These are phyloP conservation scores for Capronia epimyces DNA, from an alignment of 2,329 filamentous ascomycete genomes.

Conservation along the genomic window DNA sequence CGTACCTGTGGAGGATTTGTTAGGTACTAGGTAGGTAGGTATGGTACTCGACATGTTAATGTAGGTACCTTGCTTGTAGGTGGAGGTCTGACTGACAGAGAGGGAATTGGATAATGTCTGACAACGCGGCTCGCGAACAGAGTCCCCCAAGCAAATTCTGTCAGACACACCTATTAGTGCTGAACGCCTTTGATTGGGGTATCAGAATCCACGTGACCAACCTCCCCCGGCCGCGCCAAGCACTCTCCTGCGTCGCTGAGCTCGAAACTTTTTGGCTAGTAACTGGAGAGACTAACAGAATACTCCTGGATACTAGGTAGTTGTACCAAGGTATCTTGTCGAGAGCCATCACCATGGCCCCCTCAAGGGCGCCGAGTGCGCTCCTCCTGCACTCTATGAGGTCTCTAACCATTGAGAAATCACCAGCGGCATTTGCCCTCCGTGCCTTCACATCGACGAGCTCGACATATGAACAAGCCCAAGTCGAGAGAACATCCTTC, in stretches of 20 bases:
- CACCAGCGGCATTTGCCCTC: not conserved
- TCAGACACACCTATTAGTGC: not conserved
- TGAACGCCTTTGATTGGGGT: not conserved
- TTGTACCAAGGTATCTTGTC: not conserved
- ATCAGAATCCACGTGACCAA: not conserved
- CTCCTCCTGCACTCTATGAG: conserved; percentile 25
- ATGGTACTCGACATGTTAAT: too few species aligned
- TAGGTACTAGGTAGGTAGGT: too few species aligned
- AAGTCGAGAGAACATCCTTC: conserved; percentile 37
- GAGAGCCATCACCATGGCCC: conserved; percentile 19
- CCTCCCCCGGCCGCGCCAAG: not conserved
- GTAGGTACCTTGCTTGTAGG: too few species aligned
- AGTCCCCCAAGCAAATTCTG: too few species aligned
- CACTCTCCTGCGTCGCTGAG: not conserved
- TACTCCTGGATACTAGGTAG: not conserved
- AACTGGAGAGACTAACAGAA: not conserved
- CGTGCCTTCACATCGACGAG: conserved; percentile 18
- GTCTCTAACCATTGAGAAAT: conserved; percentile 13
- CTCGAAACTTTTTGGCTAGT: conserved; percentile 7
- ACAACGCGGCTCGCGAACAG: too few species aligned
- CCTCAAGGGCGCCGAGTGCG: conserved; percentile 26
- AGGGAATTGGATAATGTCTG: too few species aligned
- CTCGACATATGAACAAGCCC: conserved; percentile 31
- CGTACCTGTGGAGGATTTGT: too few species aligned
- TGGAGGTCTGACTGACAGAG: too few species aligned